Evolutionary conservation across 306 rosid species (phyloP).

Genomic region (Malus asiatica): DNA sequence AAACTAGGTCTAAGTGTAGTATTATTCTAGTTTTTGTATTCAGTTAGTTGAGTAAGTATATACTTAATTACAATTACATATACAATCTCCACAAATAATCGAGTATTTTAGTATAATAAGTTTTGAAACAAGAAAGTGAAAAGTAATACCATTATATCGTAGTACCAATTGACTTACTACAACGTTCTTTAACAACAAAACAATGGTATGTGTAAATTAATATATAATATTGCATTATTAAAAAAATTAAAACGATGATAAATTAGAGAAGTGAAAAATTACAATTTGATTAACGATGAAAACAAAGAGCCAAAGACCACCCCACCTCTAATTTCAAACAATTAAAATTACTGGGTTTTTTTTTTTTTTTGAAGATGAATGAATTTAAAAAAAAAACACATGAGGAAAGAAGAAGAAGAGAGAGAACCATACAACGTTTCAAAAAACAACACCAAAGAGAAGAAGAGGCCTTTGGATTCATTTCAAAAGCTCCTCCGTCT

Average conservation of each 20-base stretch:
- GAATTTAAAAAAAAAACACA: not conserved
- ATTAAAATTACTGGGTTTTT: not conserved
- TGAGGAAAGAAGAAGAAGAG: not conserved
- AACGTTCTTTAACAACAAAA: too few relatives aligned
- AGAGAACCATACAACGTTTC: not conserved
- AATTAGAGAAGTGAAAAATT: not conserved
- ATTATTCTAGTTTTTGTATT: not conserved
- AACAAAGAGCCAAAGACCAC: slow-evolving; percentile 3
- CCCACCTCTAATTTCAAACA: not conserved
- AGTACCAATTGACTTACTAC: too few relatives aligned
- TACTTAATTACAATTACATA: not conserved
- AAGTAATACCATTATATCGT: too few relatives aligned
- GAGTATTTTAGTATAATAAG: not conserved
- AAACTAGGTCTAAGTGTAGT: not conserved
- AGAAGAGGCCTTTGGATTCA: not conserved
- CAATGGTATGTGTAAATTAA: too few relatives aligned
- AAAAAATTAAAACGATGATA: too few relatives aligned
- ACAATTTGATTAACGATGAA: slow-evolving; percentile 24
- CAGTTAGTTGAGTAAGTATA: not conserved
- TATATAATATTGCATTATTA: too few relatives aligned
- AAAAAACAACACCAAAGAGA: not conserved
- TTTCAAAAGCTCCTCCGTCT: slow-evolving; percentile 12
- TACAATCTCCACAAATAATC: not conserved
- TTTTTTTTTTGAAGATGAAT: not conserved
- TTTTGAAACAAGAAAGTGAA: not conserved